Conservation (phyloP, 2,329 filamentous ascomycete genomes). For the Claviceps sp. region DNA sequence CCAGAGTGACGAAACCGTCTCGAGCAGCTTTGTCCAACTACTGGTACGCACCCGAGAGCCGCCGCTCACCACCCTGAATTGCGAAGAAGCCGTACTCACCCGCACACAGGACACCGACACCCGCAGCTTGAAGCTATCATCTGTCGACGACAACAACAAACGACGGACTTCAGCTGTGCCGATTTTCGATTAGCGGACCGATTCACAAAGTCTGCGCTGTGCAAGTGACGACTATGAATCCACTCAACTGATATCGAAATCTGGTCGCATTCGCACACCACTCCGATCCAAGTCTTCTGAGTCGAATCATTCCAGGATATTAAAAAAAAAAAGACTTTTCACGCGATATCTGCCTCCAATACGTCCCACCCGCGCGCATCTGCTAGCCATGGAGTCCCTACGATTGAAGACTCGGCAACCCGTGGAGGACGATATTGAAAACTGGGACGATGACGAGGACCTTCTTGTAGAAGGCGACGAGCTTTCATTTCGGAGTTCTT, state of each 20-base stretch:
- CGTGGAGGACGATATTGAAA: constrained; percentile 52
- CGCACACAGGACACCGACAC: not conserved
- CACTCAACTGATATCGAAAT: constrained; percentile 8
- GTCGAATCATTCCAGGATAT: not conserved
- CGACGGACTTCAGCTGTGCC: not conserved
- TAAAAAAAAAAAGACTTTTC: not conserved
- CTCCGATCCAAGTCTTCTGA: not conserved
- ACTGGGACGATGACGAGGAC: constrained; percentile 69
- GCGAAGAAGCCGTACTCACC: not conserved
- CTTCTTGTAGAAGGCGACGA: constrained; percentile 52
- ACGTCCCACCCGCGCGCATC: constrained; percentile 6
- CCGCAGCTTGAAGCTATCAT: not conserved
- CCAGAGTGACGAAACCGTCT: not conserved
- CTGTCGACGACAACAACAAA: not conserved
- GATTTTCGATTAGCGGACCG: not conserved
- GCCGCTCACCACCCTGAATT: not conserved
- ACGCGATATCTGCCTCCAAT: not conserved
- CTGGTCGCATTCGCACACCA: constrained; percentile 2
- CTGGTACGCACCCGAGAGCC: not conserved
- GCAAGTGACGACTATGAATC: constrained; percentile 11
- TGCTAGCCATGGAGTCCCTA: constrained; percentile 37
- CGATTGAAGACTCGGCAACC: constrained; percentile 39
- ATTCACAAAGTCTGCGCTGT: not conserved
- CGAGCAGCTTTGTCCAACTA: not conserved
- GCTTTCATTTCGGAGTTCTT: constrained; percentile 42